Conservation (phyloP, 441 rosid genomes). For the Macaranga tanarius region DNA sequence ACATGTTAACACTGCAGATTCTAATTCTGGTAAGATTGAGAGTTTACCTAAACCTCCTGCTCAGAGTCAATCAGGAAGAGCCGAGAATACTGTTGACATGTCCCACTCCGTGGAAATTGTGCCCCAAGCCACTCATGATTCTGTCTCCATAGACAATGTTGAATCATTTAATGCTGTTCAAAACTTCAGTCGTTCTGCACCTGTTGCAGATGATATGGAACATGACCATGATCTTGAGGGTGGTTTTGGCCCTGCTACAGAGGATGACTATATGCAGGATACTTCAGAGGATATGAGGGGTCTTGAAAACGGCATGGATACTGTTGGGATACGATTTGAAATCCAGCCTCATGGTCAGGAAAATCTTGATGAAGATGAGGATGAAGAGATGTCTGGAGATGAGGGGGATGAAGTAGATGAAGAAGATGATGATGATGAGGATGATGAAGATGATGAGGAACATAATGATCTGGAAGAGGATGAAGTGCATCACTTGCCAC, state of each 20-base stretch:
- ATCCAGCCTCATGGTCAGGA: constrained; percentile 80
- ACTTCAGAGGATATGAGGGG: constrained; percentile 74
- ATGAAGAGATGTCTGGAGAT: constrained; percentile 92
- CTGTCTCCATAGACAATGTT: constrained; percentile 53
- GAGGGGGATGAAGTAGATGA: constrained; percentile 78
- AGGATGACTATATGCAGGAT: constrained; percentile 94
- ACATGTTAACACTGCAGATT: constrained; percentile 70
- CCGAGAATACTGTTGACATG: constrained; percentile 54
- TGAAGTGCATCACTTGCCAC: constrained; percentile 89
- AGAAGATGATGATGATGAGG: constrained; percentile 44
- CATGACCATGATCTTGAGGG: constrained; percentile 93
- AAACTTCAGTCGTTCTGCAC: constrained; percentile 71
- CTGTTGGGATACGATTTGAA: constrained; percentile 76
- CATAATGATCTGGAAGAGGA: constrained; percentile 83
- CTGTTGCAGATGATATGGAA: constrained; percentile 95
- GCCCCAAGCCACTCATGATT: constrained; percentile 57
- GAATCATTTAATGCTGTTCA: constrained; percentile 55
- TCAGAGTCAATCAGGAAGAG: constrained; percentile 54
- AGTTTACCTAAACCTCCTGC: constrained; percentile 55
- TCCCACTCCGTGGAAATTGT: constrained; percentile 59
- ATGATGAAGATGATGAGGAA: constrained; percentile 81
- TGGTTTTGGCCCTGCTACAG: constrained; percentile 66
- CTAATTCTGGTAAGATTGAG: constrained; percentile 59
- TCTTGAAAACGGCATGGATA: constrained; percentile 70
- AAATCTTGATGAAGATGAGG: constrained; percentile 87